Evolutionary conservation across 768 basidiomycete species (phyloP).

Genomic region (Hortiboletus flavorubellus): DNA sequence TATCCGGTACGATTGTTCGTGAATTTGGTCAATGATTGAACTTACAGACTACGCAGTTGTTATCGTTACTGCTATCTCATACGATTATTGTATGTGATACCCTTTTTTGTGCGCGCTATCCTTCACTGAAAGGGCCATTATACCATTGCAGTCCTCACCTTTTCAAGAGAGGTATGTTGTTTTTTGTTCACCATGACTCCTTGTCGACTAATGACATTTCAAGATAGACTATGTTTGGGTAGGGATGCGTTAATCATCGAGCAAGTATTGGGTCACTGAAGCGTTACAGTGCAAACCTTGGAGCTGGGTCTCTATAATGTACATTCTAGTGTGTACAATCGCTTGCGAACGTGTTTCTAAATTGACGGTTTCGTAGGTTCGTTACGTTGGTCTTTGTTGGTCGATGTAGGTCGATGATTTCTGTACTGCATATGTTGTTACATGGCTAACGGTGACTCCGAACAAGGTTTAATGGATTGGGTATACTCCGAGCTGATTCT

Average conservation of each 20-base stretch:
- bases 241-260: neutral
- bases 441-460: neutral
- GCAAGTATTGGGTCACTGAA: neutral
- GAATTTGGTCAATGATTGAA: too few relatives aligned
- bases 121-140: neutral
- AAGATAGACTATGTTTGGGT: conserved; percentile 12
- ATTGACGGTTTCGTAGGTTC: neutral
- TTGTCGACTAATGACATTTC: neutral
- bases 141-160: conserved; percentile 1
- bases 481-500: too few relatives aligned
- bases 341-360: neutral
- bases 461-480: neutral
- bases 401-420: neutral
- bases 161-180: conserved; percentile 2
- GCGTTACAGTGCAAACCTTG: neutral
- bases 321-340: neutral
- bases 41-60: too few relatives aligned
- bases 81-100: neutral
- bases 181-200: too few relatives aligned
- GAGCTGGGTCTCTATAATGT: conserved; percentile 1
- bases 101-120: too few relatives aligned
- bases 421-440: neutral
- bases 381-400: neutral
- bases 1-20: too few relatives aligned
- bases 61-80: neutral